Evolutionary conservation across 2,329 filamentous ascomycete genomes (phyloP).

Genomic region (Aotearoamyces nothofagi): DNA sequence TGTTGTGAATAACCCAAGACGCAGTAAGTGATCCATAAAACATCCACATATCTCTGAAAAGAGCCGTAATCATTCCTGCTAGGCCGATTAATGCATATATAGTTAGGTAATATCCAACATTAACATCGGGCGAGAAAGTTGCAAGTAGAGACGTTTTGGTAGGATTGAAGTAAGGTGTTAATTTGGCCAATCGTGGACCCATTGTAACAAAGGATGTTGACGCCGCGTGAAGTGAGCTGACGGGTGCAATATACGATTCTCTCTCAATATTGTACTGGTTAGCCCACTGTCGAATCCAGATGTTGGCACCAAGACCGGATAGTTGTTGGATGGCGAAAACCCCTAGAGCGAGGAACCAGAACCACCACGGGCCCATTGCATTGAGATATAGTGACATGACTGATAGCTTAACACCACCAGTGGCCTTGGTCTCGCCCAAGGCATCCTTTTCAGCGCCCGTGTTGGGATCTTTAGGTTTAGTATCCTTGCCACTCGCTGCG

Average conservation of each 20-base stretch:
- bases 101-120: conserved; percentile 69
- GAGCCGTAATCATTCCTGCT: conserved; percentile 63
- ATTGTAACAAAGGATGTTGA: conserved; percentile 11
- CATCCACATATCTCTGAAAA: conserved; percentile 72
- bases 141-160: conserved; percentile 16
- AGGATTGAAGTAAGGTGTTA: conserved; percentile 18
- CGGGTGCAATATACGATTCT: conserved; percentile 7
- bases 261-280: conserved; percentile 55
- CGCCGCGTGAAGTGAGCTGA: conserved; percentile 14
- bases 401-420: conserved; percentile 73
- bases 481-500: conserved; percentile 28
- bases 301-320: conserved; percentile 71
- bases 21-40: conserved; percentile 87
- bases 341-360: conserved; percentile 64
- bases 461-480: conserved; percentile 25
- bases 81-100: conserved; percentile 72
- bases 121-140: conserved; percentile 37
- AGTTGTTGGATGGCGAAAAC: conserved; percentile 76
- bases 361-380: conserved; percentile 95
- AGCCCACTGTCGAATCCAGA: conserved; percentile 93
- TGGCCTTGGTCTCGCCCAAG: conserved; percentile 64
- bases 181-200: conserved; percentile 12
- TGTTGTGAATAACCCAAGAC: conserved; percentile 69
- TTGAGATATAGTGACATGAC: conserved; percentile 75
- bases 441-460: conserved; percentile 29